A percentile compares a stretch with the other conserved stretches of the same genome.
Conservation (phyloP, 495 filamentous ascomycete species). For the Hypoxylon lienhwacheense region DNA sequence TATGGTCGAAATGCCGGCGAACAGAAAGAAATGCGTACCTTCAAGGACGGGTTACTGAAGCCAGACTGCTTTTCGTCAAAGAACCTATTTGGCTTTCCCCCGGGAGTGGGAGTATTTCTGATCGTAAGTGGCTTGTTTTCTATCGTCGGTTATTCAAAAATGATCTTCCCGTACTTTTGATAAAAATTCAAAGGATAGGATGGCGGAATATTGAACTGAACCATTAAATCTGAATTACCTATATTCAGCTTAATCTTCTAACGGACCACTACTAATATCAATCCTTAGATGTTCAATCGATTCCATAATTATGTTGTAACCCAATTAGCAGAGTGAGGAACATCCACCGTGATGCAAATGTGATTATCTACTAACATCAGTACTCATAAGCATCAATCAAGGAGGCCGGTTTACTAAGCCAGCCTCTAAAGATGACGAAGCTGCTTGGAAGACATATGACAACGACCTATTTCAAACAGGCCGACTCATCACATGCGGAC, state of each 20-base stretch:
- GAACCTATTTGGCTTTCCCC: conserved; percentile 72
- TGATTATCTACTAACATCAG: neutral
- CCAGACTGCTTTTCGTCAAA: conserved; percentile 73
- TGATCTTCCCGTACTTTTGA: neutral
- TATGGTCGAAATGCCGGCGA: conserved; percentile 72
- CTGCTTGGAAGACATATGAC: conserved; percentile 71
- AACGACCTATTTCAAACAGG: conserved; percentile 85
- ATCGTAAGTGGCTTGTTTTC: conserved; percentile 17
- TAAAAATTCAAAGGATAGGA: neutral
- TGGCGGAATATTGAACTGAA: neutral
- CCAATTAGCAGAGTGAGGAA: conserved; percentile 53
- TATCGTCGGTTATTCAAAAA: neutral
- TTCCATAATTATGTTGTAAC: conserved; percentile 83
- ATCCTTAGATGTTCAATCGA: conserved; percentile 59
- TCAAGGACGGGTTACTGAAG: conserved; percentile 73
- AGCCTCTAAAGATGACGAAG: conserved; percentile 46
- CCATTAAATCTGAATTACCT: neutral
- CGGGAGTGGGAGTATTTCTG: conserved; percentile 63
- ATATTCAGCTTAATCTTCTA: neutral
- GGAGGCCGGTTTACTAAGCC: conserved; percentile 70
- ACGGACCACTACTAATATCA: neutral
- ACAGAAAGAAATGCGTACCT: conserved; percentile 67
- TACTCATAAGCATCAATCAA: conserved; percentile 61
- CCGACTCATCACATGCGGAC: conserved; percentile 73
- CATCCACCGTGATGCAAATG: neutral